phyloP scores from a whole-genome alignment of 176 grass and related monocot species.

The Eremochloa ophiuroides region DNA sequence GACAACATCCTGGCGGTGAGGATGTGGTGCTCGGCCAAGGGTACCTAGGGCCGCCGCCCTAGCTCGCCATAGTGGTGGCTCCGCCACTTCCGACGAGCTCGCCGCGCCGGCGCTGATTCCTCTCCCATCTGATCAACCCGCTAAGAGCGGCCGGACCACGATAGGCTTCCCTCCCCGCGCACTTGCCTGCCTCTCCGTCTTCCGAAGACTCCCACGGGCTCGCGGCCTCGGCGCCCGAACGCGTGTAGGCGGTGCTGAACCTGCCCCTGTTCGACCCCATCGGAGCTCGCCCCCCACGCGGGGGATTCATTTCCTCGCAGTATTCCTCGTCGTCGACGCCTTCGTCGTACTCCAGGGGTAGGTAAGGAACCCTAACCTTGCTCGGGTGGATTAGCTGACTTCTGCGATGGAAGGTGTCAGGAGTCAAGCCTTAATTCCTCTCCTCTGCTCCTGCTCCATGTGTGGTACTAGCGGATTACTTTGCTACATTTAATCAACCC shows the following conservation, averaged over 20 bases:
- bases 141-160: background rate
- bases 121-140: background rate
- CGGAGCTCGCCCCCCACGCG: background rate
- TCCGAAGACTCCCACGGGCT: background rate
- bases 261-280: background rate
- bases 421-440: background rate
- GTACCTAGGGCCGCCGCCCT: too few relatives aligned
- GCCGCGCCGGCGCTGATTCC: background rate
- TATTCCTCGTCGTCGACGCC: background rate
- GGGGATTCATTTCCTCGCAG: background rate
- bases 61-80: too few relatives aligned
- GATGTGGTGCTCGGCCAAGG: too few relatives aligned
- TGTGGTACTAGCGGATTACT: background rate
- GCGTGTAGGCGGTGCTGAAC: background rate
- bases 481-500: background rate
- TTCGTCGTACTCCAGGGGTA: background rate
- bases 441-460: background rate
- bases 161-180: background rate
- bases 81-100: background rate
- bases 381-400: background rate
- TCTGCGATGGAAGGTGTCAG: background rate
- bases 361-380: conserved; percentile 5
- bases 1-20: too few relatives aligned
- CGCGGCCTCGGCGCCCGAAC: background rate
- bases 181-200: background rate